Conservation (phyloP, 208 protist species). For the Strigomonas culicis region DNA sequence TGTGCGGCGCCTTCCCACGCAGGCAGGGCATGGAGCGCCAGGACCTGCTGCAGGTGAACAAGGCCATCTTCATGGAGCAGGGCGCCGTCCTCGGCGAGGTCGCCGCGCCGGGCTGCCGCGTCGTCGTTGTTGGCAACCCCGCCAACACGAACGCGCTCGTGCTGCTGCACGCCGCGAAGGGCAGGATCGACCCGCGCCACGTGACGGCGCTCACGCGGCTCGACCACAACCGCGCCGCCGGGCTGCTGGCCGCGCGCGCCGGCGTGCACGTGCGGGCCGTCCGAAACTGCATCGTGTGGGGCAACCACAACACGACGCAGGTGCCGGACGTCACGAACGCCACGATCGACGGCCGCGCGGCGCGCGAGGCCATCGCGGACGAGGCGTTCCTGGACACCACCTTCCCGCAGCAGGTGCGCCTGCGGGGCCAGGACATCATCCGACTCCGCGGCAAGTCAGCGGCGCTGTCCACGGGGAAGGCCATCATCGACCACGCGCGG, state of each 20-base stretch:
- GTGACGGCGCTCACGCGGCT: conserved; percentile 96
- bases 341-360: conserved; percentile 45
- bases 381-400: conserved; percentile 58
- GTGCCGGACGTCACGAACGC: conserved; percentile 91
- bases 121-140: conserved; percentile 96
- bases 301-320: conserved; percentile 95
- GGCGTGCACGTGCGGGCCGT: conserved; percentile 67
- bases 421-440: conserved; percentile 93
- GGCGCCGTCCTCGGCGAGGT: conserved; percentile 88
- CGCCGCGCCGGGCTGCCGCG: conserved; percentile 70
- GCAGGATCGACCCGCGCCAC: conserved; percentile 78
- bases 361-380: conserved; percentile 57
- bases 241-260: conserved; percentile 79
- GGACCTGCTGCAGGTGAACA: conserved; percentile 95
- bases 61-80: conserved; percentile 94
- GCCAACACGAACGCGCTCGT: conserved; percentile 98
- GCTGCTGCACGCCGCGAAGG: conserved; percentile 68
- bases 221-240: conserved; percentile 94
- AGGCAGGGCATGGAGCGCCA: conserved; percentile 95
- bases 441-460: conserved; percentile 76
- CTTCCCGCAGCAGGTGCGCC: conserved; percentile 88
- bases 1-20: conserved; percentile 88
- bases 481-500: conserved; percentile 61
- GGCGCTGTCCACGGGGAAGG: conserved; percentile 93
- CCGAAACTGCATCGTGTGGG: conserved; percentile 93